Conservation (phyloP, 2,329 filamentous ascomycete species). For the Tympanopsis confertula region DNA sequence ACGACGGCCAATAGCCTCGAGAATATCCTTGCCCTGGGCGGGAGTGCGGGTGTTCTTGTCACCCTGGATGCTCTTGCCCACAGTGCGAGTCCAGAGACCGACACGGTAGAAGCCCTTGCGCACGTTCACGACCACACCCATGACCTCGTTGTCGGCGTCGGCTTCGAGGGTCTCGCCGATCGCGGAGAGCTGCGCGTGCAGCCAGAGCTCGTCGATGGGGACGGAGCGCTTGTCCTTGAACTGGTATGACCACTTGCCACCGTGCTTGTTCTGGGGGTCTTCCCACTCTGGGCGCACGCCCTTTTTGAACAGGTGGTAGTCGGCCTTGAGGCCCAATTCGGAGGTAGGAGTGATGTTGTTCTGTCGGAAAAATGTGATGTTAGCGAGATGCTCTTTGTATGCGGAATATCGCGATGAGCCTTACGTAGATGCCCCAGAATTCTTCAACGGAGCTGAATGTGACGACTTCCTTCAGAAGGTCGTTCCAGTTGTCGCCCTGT, state of each 20-base stretch:
- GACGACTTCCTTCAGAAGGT: constrained; percentile 94
- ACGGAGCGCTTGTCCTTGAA: constrained; percentile 92
- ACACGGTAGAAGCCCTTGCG: constrained; percentile 97
- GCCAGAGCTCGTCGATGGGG: constrained; percentile 90
- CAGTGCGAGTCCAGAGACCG: constrained; percentile 91
- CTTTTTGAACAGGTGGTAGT: constrained; percentile 98
- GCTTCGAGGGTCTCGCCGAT: constrained; percentile 97
- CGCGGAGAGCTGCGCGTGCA: constrained; percentile 89
- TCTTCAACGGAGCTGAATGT: constrained; percentile 98
- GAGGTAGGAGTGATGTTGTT: constrained; percentile 98
- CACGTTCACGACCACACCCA: constrained; percentile 98
- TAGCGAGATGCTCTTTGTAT: constrained; percentile 2
- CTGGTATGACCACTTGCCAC: constrained; percentile 96
- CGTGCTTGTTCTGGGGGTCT: constrained; percentile 96
- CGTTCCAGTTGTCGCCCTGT: constrained; percentile 96
- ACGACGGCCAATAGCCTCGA: constrained; percentile 71
- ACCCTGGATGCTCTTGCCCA: constrained; percentile 70
- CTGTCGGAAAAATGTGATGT: constrained; percentile 30
- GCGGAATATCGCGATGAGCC: constrained; percentile 25
- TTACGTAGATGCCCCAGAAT: constrained; percentile 98
- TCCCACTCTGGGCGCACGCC: constrained; percentile 98
- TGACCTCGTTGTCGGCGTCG: constrained; percentile 89
- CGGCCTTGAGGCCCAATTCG: constrained; percentile 90
- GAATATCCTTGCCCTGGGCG: constrained; percentile 76
- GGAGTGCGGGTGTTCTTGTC: constrained; percentile 65